Conservation (phyloP, 2,329 filamentous ascomycete genomes). For the Penicillium decumbens region DNA sequence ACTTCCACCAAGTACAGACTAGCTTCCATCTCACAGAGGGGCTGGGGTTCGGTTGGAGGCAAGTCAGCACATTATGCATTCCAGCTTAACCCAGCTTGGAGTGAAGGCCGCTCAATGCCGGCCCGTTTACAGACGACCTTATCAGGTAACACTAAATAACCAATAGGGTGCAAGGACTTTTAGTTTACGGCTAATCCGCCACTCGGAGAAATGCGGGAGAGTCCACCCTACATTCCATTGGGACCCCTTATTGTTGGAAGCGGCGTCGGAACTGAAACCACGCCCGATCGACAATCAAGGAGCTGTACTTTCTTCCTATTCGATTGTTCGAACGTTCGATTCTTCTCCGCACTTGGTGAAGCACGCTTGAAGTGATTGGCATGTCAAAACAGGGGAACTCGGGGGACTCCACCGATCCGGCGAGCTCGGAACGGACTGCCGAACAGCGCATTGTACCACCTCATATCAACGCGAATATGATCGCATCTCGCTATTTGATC, state of each 20-base stretch:
- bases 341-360: neutral
- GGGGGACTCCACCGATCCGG: neutral
- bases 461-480: neutral
- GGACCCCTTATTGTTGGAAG: neutral
- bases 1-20: neutral
- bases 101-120: neutral
- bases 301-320: neutral
- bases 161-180: neutral
- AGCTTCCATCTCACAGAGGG: neutral
- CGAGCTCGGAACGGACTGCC: neutral
- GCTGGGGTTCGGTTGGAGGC: neutral
- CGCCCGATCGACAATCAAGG: neutral
- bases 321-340: neutral
- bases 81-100: neutral
- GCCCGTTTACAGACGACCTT: neutral
- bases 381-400: neutral
- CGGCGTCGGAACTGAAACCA: neutral
- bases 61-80: neutral
- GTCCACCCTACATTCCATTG: neutral
- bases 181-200: neutral
- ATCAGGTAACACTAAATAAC: slow-evolving; percentile 1
- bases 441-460: neutral
- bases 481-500: neutral
- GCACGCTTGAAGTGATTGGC: neutral
- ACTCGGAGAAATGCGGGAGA: neutral